Conservation (phyloP, 2,329 filamentous ascomycete species). For the Rugonectria rugulosa region DNA sequence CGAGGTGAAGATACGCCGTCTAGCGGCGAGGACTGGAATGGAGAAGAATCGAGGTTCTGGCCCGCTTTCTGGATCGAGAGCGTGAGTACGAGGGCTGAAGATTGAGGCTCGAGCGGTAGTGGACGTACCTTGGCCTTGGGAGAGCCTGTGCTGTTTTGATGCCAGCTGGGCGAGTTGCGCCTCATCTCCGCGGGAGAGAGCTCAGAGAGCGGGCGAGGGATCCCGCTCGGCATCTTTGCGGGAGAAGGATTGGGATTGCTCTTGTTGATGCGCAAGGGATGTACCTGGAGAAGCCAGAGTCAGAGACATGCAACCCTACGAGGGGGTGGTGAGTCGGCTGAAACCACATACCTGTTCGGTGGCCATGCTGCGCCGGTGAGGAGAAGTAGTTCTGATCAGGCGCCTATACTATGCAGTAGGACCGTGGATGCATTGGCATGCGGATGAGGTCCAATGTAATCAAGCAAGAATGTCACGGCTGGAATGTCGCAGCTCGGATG, state of each 20-base stretch:
- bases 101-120: conserved; percentile 9
- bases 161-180: conserved; percentile 93
- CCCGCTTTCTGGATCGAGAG: conserved; percentile 65
- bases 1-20: conserved; percentile 76
- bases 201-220: conserved; percentile 83
- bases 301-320: conserved; percentile 33
- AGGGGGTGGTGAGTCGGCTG: conserved; percentile 25
- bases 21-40: conserved; percentile 85
- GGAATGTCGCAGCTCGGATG: conserved; percentile 44
- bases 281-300: conserved; percentile 60
- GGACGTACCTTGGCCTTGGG: conserved; percentile 50
- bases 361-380: conserved; percentile 44
- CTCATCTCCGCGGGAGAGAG: conserved; percentile 85
- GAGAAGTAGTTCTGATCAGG: conserved; percentile 25
- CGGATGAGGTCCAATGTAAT: conserved; percentile 28
- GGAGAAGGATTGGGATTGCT: conserved; percentile 66
- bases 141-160: conserved; percentile 70
- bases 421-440: conserved; percentile 46
- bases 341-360: conserved; percentile 48
- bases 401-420: conserved; percentile 34
- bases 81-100: conserved; percentile 41
- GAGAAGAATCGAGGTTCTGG: conserved; percentile 77
- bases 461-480: conserved; percentile 29
- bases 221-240: conserved; percentile 66
- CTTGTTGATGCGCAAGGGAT: conserved; percentile 83